Evolutionary conservation across 192 early-diverging fungal genomes (phyloP).

Genomic region (Glomus cerebriforme): DNA sequence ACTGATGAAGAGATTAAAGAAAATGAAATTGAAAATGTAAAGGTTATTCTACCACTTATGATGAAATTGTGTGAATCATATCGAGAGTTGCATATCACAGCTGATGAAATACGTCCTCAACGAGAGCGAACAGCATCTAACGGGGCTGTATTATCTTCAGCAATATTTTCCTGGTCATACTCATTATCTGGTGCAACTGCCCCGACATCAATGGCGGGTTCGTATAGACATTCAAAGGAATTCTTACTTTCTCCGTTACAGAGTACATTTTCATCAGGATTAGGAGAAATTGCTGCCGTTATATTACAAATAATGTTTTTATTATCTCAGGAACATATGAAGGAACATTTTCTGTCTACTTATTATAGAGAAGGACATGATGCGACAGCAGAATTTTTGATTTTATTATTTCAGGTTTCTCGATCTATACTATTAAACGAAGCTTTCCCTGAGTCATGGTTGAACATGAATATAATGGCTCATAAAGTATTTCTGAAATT

Average conservation of each 20-base stretch:
- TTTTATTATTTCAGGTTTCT: slow-evolving; percentile 20
- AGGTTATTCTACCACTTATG: slow-evolving; percentile 25
- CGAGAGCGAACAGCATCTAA: slow-evolving; percentile 11
- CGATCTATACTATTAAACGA: slow-evolving; percentile 25
- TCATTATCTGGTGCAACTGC: neutral
- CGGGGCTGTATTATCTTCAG: slow-evolving; percentile 5
- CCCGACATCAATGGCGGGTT: neutral
- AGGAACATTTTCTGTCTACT: slow-evolving; percentile 25
- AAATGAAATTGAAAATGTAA: slow-evolving; percentile 29
- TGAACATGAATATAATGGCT: slow-evolving; percentile 45
- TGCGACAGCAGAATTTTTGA: slow-evolving; percentile 22
- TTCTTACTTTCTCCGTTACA: neutral
- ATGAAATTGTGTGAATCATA: slow-evolving; percentile 32
- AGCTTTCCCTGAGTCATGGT: slow-evolving; percentile 37
- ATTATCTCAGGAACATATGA: slow-evolving; percentile 28
- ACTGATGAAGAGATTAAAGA: neutral
- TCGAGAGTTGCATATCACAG: slow-evolving; percentile 16
- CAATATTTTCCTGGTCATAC: neutral
- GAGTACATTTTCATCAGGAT: slow-evolving; percentile 9
- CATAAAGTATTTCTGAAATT: slow-evolving; percentile 44
- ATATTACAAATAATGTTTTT: slow-evolving; percentile 31
- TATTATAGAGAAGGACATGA: slow-evolving; percentile 31
- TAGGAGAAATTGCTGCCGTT: slow-evolving; percentile 29
- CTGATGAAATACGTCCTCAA: neutral
- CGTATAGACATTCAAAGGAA: slow-evolving; percentile 11